Conservation (phyloP, 192 early-diverging fungal genomes). For the Gamsiella multidivaricata region DNA sequence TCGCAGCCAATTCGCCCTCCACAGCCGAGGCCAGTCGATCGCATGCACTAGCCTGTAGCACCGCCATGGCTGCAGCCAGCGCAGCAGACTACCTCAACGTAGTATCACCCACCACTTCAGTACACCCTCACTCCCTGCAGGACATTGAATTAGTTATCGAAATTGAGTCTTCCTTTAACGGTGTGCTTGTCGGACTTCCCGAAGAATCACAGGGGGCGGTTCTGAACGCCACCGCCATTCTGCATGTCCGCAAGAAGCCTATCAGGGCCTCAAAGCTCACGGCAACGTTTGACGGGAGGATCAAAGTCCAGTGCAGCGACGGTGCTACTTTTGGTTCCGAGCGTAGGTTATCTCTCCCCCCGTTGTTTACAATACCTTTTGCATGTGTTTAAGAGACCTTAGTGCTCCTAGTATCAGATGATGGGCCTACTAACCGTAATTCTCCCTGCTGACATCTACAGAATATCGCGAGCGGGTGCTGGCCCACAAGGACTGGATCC, state of each 20-base stretch:
- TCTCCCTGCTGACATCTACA: neutral
- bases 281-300: conserved; percentile 48
- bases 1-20: neutral
- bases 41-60: neutral
- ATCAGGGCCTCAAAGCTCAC: conserved; percentile 41
- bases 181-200: conserved; percentile 42
- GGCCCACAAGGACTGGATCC: conserved; percentile 53
- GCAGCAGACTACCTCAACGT: neutral
- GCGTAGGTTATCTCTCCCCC: conserved; percentile 19
- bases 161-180: conserved; percentile 49
- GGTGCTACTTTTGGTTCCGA: conserved; percentile 50
- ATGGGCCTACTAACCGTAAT: neutral
- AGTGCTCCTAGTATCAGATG: neutral
- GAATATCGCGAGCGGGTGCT: conserved; percentile 51
- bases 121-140: neutral
- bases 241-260: conserved; percentile 52
- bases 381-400: too few species aligned
- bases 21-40: neutral
- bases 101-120: conserved; percentile 7
- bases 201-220: conserved; percentile 47
- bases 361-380: neutral
- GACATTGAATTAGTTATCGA: conserved; percentile 49
- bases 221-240: conserved; percentile 44
- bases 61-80: neutral
- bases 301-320: conserved; percentile 53